phyloP scores from a whole-genome alignment of 139 green algal species.

The Chlamydomonas incerta region DNA sequence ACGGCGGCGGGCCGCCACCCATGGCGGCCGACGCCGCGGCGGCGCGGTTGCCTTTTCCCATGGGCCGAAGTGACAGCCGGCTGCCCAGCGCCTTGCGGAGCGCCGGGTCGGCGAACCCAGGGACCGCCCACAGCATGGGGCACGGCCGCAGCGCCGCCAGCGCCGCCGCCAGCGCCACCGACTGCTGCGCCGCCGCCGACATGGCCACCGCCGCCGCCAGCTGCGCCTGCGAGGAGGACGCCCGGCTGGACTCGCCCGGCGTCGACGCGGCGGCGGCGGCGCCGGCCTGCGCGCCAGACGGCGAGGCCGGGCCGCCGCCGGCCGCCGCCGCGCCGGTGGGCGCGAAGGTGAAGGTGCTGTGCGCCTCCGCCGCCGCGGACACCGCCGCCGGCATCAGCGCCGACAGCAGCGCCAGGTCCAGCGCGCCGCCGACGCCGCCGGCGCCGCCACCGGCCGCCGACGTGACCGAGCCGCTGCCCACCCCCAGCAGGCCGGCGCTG shows the following conservation, averaged over 20 bases:
- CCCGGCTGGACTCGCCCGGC: neutral
- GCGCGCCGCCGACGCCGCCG: neutral
- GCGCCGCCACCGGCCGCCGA: neutral
- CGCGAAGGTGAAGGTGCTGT: conserved; percentile 8
- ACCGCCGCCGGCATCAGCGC: neutral
- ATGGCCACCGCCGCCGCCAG: neutral
- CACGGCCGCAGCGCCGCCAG: conserved; percentile 23
- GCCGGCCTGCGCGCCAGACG: no score
- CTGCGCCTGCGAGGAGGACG: neutral
- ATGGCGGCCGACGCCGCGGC: neutral
- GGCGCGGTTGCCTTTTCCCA: conserved; percentile 3
- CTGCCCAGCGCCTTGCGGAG: conserved; percentile 31
- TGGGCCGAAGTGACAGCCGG: neutral
- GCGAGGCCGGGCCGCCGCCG: neutral
- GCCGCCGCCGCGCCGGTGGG: neutral
- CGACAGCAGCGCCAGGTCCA: neutral
- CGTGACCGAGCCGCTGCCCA: no score
- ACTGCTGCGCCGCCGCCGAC: neutral
- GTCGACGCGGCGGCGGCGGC: no score
- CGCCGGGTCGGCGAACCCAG: conserved; percentile 23
- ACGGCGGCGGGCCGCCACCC: conserved; percentile 21
- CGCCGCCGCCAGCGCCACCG: neutral
- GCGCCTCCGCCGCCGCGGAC: neutral
- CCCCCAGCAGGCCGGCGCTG: no score
- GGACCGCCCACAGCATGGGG: conserved; percentile 27